Evolutionary conservation across 371 early-diverging fungal genomes (phyloP).

Genomic region (Circinella minor): DNA sequence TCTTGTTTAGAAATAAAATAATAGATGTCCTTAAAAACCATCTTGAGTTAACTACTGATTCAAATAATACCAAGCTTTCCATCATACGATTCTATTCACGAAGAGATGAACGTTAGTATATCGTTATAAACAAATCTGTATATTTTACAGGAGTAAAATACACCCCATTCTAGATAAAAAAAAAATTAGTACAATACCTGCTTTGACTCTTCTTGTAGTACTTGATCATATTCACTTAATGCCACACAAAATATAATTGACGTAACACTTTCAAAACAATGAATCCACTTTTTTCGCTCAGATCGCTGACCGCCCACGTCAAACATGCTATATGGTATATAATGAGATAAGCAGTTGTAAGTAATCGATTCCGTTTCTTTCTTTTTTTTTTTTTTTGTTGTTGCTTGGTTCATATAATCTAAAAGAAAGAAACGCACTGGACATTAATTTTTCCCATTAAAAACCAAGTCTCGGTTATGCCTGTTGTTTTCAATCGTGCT

Average conservation of each 20-base stretch:
- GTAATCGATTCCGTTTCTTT: no score
- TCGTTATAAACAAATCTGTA: background rate
- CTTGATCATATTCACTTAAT: slow-evolving; percentile 73
- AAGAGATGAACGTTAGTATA: background rate
- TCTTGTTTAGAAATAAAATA: slow-evolving; percentile 80
- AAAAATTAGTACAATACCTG: slow-evolving; percentile 36
- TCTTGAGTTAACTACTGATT: slow-evolving; percentile 68
- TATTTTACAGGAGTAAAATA: no score
- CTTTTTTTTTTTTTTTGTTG: background rate
- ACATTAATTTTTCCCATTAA: slow-evolving; percentile 57
- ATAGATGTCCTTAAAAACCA: slow-evolving; percentile 73
- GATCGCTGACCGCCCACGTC: slow-evolving; percentile 78
- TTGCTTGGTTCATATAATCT: background rate
- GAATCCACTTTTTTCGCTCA: slow-evolving; percentile 93
- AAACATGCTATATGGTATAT: slow-evolving; percentile 55
- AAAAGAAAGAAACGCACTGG: slow-evolving; percentile 18
- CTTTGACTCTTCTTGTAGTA: slow-evolving; percentile 68
- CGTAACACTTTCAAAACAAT: slow-evolving; percentile 83
- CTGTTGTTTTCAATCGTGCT: slow-evolving; percentile 81
- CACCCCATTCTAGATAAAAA: no score
- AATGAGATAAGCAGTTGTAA: background rate
- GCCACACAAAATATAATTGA: slow-evolving; percentile 75
- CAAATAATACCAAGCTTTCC: slow-evolving; percentile 76
- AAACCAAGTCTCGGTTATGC: slow-evolving; percentile 72
- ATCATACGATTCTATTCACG: slow-evolving; percentile 65